phyloP scores from a whole-genome alignment of 306 rosid genomes.

The Amphicarpaea edgeworthii region DNA sequence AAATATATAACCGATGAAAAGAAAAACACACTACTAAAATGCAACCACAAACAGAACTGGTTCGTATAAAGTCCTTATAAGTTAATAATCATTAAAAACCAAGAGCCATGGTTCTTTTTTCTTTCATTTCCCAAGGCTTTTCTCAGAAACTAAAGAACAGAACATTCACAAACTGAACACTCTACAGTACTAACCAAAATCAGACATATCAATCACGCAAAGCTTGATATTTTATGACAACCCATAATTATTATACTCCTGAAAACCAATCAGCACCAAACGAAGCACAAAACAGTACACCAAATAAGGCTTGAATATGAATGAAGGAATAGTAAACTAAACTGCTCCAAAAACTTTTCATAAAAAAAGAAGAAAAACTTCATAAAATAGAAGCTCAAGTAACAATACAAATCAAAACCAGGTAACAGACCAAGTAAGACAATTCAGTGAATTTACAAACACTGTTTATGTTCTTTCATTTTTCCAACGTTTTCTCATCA shows the following conservation, averaged over 20 bases:
- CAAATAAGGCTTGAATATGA: neutral
- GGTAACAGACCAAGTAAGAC: neutral
- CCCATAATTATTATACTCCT: neutral
- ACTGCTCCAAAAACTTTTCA: conserved; percentile 7
- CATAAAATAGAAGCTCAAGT: neutral
- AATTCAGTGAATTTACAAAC: neutral
- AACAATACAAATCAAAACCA: neutral
- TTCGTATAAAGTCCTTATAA: neutral
- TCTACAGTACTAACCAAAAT: conserved; percentile 15
- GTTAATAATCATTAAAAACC: neutral
- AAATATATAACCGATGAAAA: neutral
- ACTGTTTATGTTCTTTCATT: neutral
- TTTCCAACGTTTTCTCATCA: conserved; percentile 24
- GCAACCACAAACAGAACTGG: neutral
- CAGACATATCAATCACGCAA: conserved; percentile 4
- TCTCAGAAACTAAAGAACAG: conserved; percentile 22
- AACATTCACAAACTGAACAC: conserved; percentile 25
- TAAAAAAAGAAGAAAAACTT: neutral
- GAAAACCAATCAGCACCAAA: conserved; percentile 16
- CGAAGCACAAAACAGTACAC: neutral
- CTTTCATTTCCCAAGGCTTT: conserved; percentile 18
- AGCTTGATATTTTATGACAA: conserved; percentile 28
- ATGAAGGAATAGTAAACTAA: conserved; percentile 24
- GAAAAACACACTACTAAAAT: neutral
- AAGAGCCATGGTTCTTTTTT: neutral